A percentile compares a stretch with the other conserved stretches of the same genome.
Evolutionary conservation across 257 asterid species (phyloP).

Genomic region (Verbascum thapsus): DNA sequence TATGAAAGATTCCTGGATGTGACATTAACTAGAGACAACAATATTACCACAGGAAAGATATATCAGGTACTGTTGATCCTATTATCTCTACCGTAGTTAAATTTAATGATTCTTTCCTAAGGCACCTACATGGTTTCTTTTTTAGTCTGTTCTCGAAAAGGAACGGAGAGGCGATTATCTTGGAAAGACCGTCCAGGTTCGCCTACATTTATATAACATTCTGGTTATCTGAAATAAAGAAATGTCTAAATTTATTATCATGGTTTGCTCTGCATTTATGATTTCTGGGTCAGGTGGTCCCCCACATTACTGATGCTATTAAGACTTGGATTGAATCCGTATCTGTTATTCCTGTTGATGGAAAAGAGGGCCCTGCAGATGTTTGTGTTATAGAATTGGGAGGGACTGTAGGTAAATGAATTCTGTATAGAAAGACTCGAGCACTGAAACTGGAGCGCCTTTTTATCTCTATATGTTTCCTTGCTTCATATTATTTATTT

Average conservation of each 20-base stretch:
- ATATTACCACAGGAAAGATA: constrained; percentile 97
- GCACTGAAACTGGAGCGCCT: not conserved
- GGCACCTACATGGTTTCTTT: constrained; percentile 36
- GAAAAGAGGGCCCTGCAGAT: constrained; percentile 91
- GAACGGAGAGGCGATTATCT: constrained; percentile 96
- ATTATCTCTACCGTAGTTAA: not conserved
- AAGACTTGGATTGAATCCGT: constrained; percentile 90
- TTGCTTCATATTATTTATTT: constrained; percentile 14
- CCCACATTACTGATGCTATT: constrained; percentile 94
- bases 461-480: not conserved
- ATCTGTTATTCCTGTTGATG: constrained; percentile 83
- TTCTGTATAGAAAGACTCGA: constrained; percentile 8
- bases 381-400: constrained; percentile 99
- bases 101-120: constrained; percentile 24
- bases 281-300: constrained; percentile 70
- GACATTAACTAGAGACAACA: constrained; percentile 90
- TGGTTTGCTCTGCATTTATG: constrained; percentile 5
- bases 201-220: constrained; percentile 21
- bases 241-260: constrained; percentile 2
- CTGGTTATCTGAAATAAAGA: constrained; percentile 7
- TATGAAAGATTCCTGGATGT: constrained; percentile 93
- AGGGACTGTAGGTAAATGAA: constrained; percentile 88
- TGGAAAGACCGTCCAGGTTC: constrained; percentile 98
- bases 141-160: constrained; percentile 92
- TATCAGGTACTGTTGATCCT: constrained; percentile 68